A percentile compares a stretch with the other conserved stretches of the same genome.
These are phyloP conservation scores for Coniochaeta sp. DNA, from an alignment of 2,329 filamentous ascomycete genomes.

Conservation along the genomic window DNA sequence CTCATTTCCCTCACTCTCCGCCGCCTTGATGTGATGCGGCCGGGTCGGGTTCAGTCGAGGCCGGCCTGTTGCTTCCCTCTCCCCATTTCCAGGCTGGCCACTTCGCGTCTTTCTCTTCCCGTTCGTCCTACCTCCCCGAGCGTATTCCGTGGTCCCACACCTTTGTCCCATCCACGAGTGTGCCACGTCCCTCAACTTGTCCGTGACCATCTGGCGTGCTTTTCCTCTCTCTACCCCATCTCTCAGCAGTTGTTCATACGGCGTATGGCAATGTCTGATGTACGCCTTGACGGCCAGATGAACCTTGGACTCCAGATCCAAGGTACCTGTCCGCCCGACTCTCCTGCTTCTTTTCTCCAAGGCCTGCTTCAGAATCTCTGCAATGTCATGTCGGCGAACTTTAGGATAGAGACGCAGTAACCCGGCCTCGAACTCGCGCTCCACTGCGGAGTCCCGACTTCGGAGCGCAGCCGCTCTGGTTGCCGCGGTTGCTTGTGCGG, in stretches of 20 bases:
- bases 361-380: conserved; percentile 28
- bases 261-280: conserved; percentile 37
- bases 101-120: neutral
- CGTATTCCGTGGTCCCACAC: neutral
- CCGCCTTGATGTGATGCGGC: no score
- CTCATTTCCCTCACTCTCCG: neutral
- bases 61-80: neutral
- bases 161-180: conserved; percentile 12
- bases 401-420: conserved; percentile 30
- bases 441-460: conserved; percentile 24
- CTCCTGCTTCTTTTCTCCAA: conserved; percentile 36
- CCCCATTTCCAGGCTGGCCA: neutral
- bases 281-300: conserved; percentile 40
- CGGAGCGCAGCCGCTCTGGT: conserved; percentile 22
- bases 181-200: conserved; percentile 11
- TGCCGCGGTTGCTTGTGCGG: conserved; percentile 21
- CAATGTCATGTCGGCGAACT: conserved; percentile 26
- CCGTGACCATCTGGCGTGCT: conserved; percentile 13
- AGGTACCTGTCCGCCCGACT: conserved; percentile 35
- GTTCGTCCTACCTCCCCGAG: neutral
- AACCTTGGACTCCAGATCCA: conserved; percentile 30
- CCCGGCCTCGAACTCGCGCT: conserved; percentile 23
- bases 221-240: conserved; percentile 5
- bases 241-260: conserved; percentile 33
- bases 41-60: neutral